Base-by-base conservation (phyloP, 148 eudicot genomes). In the Gaultheria prostrata region DNA sequence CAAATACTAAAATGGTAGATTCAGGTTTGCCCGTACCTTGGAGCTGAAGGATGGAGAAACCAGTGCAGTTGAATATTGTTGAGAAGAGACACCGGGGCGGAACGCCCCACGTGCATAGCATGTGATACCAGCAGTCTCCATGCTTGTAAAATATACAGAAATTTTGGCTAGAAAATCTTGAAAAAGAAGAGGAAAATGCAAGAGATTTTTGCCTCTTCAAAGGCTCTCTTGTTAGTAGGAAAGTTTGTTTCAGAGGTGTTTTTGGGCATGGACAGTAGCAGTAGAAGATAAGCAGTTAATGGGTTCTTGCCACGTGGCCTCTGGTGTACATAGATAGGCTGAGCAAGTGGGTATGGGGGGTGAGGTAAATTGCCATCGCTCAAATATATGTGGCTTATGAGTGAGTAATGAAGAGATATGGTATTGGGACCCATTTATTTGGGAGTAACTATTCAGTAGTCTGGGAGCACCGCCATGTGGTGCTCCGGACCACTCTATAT, bases 51-150 rank as follows among this genome's bases (percentile, higher is more conserved):
- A 91, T 39, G 92, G 86, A 82, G 88, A 83, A 79, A 89, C 88
- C 63, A 91, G 86, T 4, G 92, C 77, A 85, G 95, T 83, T 3
- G 98, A 90, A 39, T 90, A 93, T 20, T 89, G 92, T n/a, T 88
- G 92, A 76, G 95, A 88, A 76, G 95, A 87, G 71, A 86, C 88
- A 84, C 85, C 89, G 32, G 99, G 94, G 77, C 91, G 83, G 86
- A 92, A 77, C 18, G 92, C 82, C 61, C 91, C 92, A 50, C 90
- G 92, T 39, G 98, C 89, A 39, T 89, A 93, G 87, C 93, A 89
- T 45, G 95, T 90, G 73, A 94, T 90, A 73, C 93, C 82, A 30
- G 94, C 82, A 30, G 94, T 83, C 89, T 96, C 98, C 98, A 94
- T 96, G 46, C 11, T 80, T 75, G n/a, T 77, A 24, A 53, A 28